Conservation (phyloP, 2,329 filamentous ascomycete species). For the Colletotrichum phormii region DNA sequence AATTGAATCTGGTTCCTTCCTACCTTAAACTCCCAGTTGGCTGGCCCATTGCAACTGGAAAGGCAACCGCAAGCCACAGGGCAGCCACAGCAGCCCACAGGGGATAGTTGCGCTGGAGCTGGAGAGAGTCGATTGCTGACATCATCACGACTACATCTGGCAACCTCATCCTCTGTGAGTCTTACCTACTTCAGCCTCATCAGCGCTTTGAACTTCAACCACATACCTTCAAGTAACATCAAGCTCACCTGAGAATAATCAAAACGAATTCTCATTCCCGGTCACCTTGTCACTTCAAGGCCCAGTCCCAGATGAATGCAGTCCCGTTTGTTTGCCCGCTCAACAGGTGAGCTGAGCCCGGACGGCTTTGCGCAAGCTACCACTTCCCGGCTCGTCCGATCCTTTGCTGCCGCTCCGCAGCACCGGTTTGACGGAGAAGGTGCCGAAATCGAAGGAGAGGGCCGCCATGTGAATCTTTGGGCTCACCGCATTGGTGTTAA, state of each 20-base stretch:
- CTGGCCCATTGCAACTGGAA: not conserved
- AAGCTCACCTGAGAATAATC: not conserved
- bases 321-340: constrained; percentile 82
- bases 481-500: constrained; percentile 86
- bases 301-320: constrained; percentile 64
- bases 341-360: constrained; percentile 74
- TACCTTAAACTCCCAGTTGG: not conserved
- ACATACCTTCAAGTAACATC: no score
- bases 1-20: no score
- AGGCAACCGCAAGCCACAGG: not conserved
- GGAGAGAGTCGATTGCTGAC: constrained; percentile 1
- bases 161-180: not conserved
- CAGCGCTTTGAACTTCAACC: not conserved
- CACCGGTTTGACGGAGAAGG: constrained; percentile 75
- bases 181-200: not conserved
- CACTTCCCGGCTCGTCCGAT: constrained; percentile 73
- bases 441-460: constrained; percentile 18
- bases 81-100: not conserved
- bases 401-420: constrained; percentile 74
- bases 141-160: constrained; percentile 1
- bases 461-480: constrained; percentile 50
- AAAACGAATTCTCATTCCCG: not conserved
- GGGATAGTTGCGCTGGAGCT: not conserved
- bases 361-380: constrained; percentile 74
- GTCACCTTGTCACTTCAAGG: not conserved